These are phyloP conservation scores for Sporothrix dimorphospora DNA, from an alignment of 2,329 filamentous ascomycete genomes.

Conservation along the genomic window DNA sequence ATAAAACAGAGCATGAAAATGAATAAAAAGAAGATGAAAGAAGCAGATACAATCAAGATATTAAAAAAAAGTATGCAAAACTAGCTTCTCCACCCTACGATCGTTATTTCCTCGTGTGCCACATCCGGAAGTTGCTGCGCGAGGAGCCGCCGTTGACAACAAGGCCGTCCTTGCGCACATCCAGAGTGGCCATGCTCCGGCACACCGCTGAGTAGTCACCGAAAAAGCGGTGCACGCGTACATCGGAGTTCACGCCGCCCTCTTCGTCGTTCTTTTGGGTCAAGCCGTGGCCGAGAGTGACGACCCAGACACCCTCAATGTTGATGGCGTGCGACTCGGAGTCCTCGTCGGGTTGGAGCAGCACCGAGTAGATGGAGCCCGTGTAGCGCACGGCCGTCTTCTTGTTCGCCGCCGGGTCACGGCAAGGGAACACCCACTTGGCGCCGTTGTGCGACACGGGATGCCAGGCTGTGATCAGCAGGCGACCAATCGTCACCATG, in stretches of 20 bases:
- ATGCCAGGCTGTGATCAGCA: constrained; percentile 64
- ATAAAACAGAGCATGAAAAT: background rate
- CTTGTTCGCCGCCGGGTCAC: constrained; percentile 34
- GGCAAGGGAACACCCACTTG: constrained; percentile 40
- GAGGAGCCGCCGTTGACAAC: constrained; percentile 47
- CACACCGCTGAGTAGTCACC: constrained; percentile 40
- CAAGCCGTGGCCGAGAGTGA: constrained; percentile 63
- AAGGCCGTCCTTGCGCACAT: constrained; percentile 45
- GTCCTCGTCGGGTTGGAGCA: constrained; percentile 53
- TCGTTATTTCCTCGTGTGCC: constrained; percentile 25
- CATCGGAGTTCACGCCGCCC: constrained; percentile 13
- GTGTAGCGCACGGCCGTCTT: constrained; percentile 47
- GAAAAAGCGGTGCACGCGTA: constrained; percentile 32
- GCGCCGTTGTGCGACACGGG: constrained; percentile 46
- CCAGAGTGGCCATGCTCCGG: constrained; percentile 45
- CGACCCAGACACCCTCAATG: constrained; percentile 55
- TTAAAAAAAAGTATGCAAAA: background rate
- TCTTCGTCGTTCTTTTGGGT: constrained; percentile 33
- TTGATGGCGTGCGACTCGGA: constrained; percentile 54
- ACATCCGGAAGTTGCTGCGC: constrained; percentile 28
- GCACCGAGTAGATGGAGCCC: constrained; percentile 59
- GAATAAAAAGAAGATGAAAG: background rate
- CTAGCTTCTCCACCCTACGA: too few relatives aligned
- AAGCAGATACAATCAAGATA: background rate
- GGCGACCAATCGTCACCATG: constrained; percentile 51